Base-by-base conservation (phyloP, 441 rosid genomes). In the Mallotus japonicus region DNA sequence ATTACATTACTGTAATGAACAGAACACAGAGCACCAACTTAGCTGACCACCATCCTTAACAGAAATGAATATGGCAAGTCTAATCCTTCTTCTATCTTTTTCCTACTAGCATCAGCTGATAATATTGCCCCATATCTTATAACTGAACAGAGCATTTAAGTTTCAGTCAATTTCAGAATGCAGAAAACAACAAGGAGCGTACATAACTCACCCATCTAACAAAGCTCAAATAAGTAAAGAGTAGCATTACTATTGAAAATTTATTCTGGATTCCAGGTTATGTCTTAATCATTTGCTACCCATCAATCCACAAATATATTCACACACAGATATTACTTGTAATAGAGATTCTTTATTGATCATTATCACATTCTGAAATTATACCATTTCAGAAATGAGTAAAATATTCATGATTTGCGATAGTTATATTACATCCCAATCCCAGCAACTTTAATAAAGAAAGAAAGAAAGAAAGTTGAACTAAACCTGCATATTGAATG, bases 401-500 rank as follows among this genome's bases (percentile, higher is more conserved):
- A 34, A 55, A 47, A 34, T 46, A 7, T n/a, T 37, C 32, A 37
- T 32, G 13, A 73, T 16, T 8, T 5, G 16, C n/a, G 5, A 32
- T 4, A 4, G 19, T 34, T n/a, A 44, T 42, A 9, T 71, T n/a
- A 32, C 17, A 24, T 34, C 54, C 24, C 37, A 16, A 32, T 19
- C 34, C 68, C 62, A 40, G 24, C 59, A 72, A 62, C 34, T 46
- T n/a, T 32, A 57, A 59, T 20, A 67, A 56, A 51, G 46, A 71
- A 67, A 37, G 40, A 37, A 37, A 37, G 40, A 3, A 37, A 37
- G 37, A 37, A 67, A 9, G 54, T 51, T 19, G 49, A 69, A 60
- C 32, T 62, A 68, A 56, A 95, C 99, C 99, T 95, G 99, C 98
- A 95, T 95, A 78, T 92, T 92, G 74, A 92, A 95, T 49, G 99